Base-by-base conservation (phyloP, 176 grass and related monocot genomes). In the Oryza brachyantha region DNA sequence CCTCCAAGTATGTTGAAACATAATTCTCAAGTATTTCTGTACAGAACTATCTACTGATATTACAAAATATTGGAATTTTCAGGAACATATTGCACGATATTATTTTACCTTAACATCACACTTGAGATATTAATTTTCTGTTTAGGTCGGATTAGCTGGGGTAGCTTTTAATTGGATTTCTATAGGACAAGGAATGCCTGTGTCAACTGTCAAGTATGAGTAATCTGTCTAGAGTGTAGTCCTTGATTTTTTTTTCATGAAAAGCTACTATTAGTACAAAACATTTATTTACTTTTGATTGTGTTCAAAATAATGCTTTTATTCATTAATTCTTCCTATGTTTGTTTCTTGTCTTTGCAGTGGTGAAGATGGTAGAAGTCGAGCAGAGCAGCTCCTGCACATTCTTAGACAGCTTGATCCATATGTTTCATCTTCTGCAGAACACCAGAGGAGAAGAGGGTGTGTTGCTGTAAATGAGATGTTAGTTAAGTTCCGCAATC, bases 341-440 rank as follows among this genome's bases (percentile, higher is more conserved):
- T 46, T 35, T 16, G 12, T 37, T 58, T 70, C 37, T 81, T 76
- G 38, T 36, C 57, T 82, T 90, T 77, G 79, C 80, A 97, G 95
- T 60, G 95, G 95, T 77, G 95, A 97, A 92, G 95, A 94, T 89
- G 95, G 95, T 62, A 87, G 95, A 81, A 97, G 95, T 86, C 68
- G 95, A 86, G 95, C 91, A 84, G 95, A 97, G 76, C 95, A 97
- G 73, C 74, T 97, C 45, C 40, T 94, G 70, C 95, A 97, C 82
- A 97, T 94, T 90, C 95, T 97, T 81, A 94, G 92, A 88, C 89
- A 97, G 72, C 83, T 97, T 29, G 95, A 97, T 86, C 86, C 81
- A 65, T 94, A 86, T 81, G 89, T 90, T 79, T 94, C 91, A 36
- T 94, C 89, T 66, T 88, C 83, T 79, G 82, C 88, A 66, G 92